Evolutionary conservation across 2,329 filamentous ascomycete genomes (phyloP).

Genomic region (Scopulariopsis brevicaulis): DNA sequence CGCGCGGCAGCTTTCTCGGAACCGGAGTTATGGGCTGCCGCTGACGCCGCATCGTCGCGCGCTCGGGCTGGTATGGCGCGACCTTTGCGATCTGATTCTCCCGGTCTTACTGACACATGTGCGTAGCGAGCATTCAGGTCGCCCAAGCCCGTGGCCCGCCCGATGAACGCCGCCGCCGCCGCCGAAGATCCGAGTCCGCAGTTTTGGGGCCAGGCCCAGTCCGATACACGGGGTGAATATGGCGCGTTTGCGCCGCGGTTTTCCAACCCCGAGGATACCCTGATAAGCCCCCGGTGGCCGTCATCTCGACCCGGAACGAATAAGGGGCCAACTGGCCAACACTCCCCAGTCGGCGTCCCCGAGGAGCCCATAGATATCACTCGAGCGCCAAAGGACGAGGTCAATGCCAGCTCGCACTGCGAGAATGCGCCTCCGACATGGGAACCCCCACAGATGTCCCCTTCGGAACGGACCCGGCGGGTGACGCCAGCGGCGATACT

Average conservation of each 20-base stretch:
- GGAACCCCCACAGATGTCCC: background rate
- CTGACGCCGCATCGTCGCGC: background rate
- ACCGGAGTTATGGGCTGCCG: background rate
- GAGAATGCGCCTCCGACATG: background rate
- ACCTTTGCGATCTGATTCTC: background rate
- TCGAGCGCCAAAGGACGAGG: background rate
- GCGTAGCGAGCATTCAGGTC: background rate
- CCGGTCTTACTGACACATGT: background rate
- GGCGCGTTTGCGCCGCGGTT: background rate
- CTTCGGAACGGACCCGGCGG: background rate
- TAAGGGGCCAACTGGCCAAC: too few relatives aligned
- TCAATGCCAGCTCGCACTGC: too few relatives aligned
- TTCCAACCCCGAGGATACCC: background rate
- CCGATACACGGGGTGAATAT: background rate
- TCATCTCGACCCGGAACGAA: background rate
- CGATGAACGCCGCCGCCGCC: background rate
- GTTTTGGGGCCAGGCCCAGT: background rate
- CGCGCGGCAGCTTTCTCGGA: slow-evolving; percentile 1
- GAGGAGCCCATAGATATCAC: background rate
- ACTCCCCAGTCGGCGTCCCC: too few relatives aligned
- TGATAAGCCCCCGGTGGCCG: background rate
- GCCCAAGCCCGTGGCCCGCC: background rate
- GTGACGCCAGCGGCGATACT: background rate
- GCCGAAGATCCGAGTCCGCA: background rate
- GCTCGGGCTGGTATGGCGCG: background rate